Evolutionary conservation across 345 rosid genomes (phyloP), one percentile per base, ranked within the genome.

Genomic region (Sisymbrium irio): DNA sequence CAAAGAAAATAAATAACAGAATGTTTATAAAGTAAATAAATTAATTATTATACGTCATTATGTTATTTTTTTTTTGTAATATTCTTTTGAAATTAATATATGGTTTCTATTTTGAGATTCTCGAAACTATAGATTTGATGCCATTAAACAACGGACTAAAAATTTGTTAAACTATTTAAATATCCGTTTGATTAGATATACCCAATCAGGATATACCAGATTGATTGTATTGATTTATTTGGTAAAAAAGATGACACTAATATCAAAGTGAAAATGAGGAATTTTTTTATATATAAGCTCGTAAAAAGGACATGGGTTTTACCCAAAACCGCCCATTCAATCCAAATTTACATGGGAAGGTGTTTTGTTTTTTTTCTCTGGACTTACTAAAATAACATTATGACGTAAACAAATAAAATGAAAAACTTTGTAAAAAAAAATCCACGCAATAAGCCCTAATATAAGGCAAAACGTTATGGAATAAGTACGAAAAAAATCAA

Each of bases 261-360:
- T 41, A 22, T 41, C 49, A 41, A 62, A 44, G 39, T 44, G 37
- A 62, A 50, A 30, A 44, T 32, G 36, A 45, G 25, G 14, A 36
- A 33, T 58, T 45, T 49, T 49, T 62, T 2, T 49, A 49, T 50
- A 50, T 20, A 63, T 63, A 47, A 40, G 18, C 36, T 54, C 60
- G 57, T 32, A 22, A 18, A 46, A 65, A 47, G 11, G 44, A 47
- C 65, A 44, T 69, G 36, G 74, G 65, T 33, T 69, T 44, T 69
- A 69, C 74, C 65, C 65, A 69, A 69, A 70, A 55, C 2, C 45
- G 66, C 47, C 75, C 30, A 61, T 15, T 37, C 50, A 71, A 61
- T 61, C 40, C 60, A 61, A 71, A 60, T 71, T 36, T 71, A 71
- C 67, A 71, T 71, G 58, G 54, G 22, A 25, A 60, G 9, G 22